These are phyloP conservation scores for Halophytophthora batemanensis DNA, from an alignment of 352 stramenopile genomes.

Conservation along the genomic window DNA sequence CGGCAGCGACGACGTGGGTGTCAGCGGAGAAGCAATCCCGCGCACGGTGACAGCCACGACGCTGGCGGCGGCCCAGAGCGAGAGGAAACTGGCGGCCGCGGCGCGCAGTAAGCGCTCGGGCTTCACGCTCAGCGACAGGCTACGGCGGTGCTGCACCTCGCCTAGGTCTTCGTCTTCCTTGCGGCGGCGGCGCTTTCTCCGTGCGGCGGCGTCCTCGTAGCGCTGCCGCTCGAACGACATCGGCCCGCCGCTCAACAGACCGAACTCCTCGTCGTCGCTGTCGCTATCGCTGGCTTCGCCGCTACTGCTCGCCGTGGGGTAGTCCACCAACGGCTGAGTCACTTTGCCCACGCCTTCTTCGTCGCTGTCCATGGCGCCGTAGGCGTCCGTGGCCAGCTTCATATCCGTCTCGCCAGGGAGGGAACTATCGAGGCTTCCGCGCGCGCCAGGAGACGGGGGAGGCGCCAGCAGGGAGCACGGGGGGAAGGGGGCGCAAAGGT, in stretches of 20 bases:
- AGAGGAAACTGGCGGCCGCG: slow-evolving; percentile 25
- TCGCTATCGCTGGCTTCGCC: slow-evolving; percentile 3
- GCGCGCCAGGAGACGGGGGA: neutral
- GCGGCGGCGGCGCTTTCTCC: slow-evolving; percentile 27
- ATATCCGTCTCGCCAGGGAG: slow-evolving; percentile 7
- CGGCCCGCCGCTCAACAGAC: slow-evolving; percentile 20
- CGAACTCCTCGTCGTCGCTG: slow-evolving; percentile 20
- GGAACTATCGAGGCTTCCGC: neutral
- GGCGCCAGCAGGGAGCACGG: neutral
- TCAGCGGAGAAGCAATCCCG: neutral
- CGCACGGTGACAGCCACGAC: slow-evolving; percentile 6
- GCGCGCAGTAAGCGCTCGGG: slow-evolving; percentile 28
- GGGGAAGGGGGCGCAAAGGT: neutral
- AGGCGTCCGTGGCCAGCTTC: slow-evolving; percentile 13
- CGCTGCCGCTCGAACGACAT: slow-evolving; percentile 13
- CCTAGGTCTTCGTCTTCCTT: slow-evolving; percentile 45
- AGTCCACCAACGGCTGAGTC: slow-evolving; percentile 29
- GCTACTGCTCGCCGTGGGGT: too few species aligned
- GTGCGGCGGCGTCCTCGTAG: slow-evolving; percentile 19
- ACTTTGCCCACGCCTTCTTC: slow-evolving; percentile 29
- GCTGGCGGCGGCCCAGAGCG: slow-evolving; percentile 19
- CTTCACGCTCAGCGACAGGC: slow-evolving; percentile 22
- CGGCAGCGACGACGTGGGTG: slow-evolving; percentile 13
- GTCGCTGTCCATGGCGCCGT: slow-evolving; percentile 25
- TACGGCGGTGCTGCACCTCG: slow-evolving; percentile 17